Percentiles rank a stretch among this genome's conserved stretches.
phyloP scores from a whole-genome alignment of 2,329 filamentous ascomycete species.

The Aureobasidium namibiae region DNA sequence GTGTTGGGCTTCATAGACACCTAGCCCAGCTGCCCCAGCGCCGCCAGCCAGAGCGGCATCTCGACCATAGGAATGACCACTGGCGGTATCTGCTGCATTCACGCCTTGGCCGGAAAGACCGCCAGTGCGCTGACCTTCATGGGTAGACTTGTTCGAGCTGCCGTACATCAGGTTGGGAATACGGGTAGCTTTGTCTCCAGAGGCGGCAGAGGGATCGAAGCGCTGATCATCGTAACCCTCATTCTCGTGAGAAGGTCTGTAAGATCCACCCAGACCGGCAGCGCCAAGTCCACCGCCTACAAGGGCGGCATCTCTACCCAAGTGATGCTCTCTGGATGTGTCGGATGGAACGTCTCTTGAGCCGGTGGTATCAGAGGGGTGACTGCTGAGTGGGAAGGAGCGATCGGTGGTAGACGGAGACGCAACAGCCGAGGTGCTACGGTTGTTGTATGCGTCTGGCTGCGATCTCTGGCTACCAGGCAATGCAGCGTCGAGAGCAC shows the following conservation, averaged over 20 bases:
- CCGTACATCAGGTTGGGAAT: constrained; percentile 4
- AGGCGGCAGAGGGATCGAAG: constrained; percentile 7
- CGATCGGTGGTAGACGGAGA: background rate
- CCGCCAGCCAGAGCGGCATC: too few relatives aligned
- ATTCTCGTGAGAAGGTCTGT: background rate
- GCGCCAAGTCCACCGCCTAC: constrained; percentile 20
- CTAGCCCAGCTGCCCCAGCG: too few relatives aligned
- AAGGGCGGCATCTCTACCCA: constrained; percentile 24
- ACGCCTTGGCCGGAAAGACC: background rate
- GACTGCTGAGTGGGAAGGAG: constrained; percentile 5
- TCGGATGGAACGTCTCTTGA: background rate
- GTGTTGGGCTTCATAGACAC: too few relatives aligned
- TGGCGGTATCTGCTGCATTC: background rate
- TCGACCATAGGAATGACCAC: too few relatives aligned
- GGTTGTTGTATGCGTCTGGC: background rate
- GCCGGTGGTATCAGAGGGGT: background rate
- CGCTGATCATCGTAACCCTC: constrained; percentile 10
- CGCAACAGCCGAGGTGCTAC: background rate
- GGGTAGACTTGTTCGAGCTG: background rate
- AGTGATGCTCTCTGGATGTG: constrained; percentile 17
- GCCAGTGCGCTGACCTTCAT: background rate
- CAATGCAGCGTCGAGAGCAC: background rate
- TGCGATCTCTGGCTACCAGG: background rate
- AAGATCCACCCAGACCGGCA: constrained; percentile 13
- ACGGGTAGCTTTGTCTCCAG: background rate